These are phyloP conservation scores for Trapa incisa DNA, from an alignment of 345 rosid genomes.

Conservation along the genomic window DNA sequence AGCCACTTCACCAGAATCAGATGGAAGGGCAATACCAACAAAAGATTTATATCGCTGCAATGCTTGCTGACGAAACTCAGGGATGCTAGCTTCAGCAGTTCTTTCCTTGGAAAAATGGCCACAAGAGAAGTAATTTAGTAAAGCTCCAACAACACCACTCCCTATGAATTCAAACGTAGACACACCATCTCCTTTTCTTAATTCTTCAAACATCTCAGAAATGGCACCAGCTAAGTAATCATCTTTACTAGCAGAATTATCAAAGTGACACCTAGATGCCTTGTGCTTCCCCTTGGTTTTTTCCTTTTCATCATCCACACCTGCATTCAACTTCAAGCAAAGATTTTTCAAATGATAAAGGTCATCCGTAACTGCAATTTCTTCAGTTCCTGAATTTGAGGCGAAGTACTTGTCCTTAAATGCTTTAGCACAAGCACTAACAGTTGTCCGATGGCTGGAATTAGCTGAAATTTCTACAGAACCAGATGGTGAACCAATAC, in stretches of 20 bases:
- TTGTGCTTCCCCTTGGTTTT: constrained; percentile 86
- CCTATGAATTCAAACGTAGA: constrained; percentile 98
- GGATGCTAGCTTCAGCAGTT: constrained; percentile 58
- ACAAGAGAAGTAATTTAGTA: constrained; percentile 86
- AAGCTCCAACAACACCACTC: constrained; percentile 92
- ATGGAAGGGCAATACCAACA: constrained; percentile 66
- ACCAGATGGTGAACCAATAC: constrained; percentile 55
- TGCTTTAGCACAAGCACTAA: constrained; percentile 78
- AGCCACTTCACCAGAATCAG: constrained; percentile 31
- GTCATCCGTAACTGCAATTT: constrained; percentile 92
- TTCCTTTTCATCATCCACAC: constrained; percentile 71
- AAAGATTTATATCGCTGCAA: constrained; percentile 71
- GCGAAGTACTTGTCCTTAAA: constrained; percentile 82
- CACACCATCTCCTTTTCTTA: constrained; percentile 94
- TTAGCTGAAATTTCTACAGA: constrained; percentile 56
- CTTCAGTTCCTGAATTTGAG: constrained; percentile 56
- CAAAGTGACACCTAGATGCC: constrained; percentile 48
- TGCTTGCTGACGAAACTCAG: constrained; percentile 78
- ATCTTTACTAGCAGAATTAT: constrained; percentile 56
- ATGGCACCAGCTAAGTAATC: constrained; percentile 68
- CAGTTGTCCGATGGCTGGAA: constrained; percentile 56
- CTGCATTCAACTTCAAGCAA: constrained; percentile 58
- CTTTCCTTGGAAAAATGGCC: constrained; percentile 78
- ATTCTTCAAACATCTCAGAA: constrained; percentile 73
- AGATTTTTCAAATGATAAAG: constrained; percentile 76